These are phyloP conservation scores for Suhomyces emberorum DNA, from an alignment of 805 yeast genomes.

Conservation along the genomic window DNA sequence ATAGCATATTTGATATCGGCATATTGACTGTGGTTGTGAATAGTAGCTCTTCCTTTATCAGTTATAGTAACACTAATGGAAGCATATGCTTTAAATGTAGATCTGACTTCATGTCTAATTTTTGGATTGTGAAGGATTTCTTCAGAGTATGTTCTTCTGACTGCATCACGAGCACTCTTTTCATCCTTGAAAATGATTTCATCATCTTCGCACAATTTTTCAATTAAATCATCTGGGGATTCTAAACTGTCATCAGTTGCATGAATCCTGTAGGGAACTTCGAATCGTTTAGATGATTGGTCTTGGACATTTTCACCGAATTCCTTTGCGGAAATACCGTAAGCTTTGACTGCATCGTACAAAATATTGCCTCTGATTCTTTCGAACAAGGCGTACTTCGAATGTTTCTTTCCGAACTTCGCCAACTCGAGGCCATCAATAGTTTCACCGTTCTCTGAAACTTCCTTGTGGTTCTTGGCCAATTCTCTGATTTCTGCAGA, in stretches of 20 bases:
- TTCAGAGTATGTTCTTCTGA: slow-evolving; percentile 71
- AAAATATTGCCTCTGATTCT: slow-evolving; percentile 63
- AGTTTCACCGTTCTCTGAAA: slow-evolving; percentile 11
- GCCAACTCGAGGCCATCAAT: slow-evolving; percentile 9
- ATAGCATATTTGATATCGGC: slow-evolving; percentile 90
- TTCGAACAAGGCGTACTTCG: slow-evolving; percentile 61
- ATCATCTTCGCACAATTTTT: slow-evolving; percentile 41
- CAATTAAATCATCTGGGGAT: slow-evolving; percentile 60
- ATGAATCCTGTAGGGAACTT: slow-evolving; percentile 55
- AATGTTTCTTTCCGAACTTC: slow-evolving; percentile 45
- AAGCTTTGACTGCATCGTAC: slow-evolving; percentile 61
- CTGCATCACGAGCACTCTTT: slow-evolving; percentile 65
- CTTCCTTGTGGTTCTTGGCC: slow-evolving; percentile 16
- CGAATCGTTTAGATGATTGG: slow-evolving; percentile 48
- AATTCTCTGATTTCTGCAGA: slow-evolving; percentile 56
- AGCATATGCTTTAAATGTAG: slow-evolving; percentile 61
- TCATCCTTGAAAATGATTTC: slow-evolving; percentile 53
- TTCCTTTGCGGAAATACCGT: slow-evolving; percentile 76
- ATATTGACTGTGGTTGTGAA: slow-evolving; percentile 75
- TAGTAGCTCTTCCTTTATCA: slow-evolving; percentile 65
- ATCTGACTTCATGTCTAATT: slow-evolving; percentile 66
- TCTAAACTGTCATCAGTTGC: slow-evolving; percentile 65
- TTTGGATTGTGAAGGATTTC: slow-evolving; percentile 79
- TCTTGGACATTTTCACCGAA: slow-evolving; percentile 77
- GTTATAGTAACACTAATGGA: slow-evolving; percentile 73